phyloP scores from a whole-genome alignment of 2,329 filamentous ascomycete species.

The Chaetomium strumarium region DNA sequence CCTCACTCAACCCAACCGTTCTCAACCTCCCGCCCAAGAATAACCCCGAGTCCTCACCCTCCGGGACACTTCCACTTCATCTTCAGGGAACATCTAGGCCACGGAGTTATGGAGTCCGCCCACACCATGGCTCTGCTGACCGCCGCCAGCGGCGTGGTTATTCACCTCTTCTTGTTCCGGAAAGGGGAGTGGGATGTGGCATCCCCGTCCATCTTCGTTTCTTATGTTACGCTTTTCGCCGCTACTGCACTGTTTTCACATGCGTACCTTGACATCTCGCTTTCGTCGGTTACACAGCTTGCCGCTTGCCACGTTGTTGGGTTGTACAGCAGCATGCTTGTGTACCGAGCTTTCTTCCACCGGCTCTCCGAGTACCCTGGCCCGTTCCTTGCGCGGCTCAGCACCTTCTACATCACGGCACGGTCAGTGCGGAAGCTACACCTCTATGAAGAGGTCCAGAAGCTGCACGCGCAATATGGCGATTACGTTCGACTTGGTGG shows the following conservation, averaged over 20 bases:
- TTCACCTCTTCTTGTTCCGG: constrained; percentile 15
- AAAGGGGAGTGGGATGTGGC: constrained; percentile 17
- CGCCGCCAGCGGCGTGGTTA: constrained; percentile 6
- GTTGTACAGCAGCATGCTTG: constrained; percentile 21
- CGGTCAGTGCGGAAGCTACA: constrained; percentile 19
- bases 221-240: constrained; percentile 6
- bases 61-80: too few relatives aligned
- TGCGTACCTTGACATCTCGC: not conserved
- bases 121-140: not conserved
- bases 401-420: constrained; percentile 20
- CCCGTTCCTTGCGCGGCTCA: constrained; percentile 17
- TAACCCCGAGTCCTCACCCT: too few relatives aligned
- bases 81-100: too few relatives aligned
- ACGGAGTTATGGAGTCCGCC: too few relatives aligned
- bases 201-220: constrained; percentile 16
- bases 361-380: constrained; percentile 14
- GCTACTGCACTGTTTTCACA: not conserved
- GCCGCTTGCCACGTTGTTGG: constrained; percentile 9
- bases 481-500: constrained; percentile 23
- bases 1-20: too few relatives aligned
- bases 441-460: constrained; percentile 24
- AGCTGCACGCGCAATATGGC: constrained; percentile 20
- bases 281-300: not conserved
- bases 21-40: too few relatives aligned
- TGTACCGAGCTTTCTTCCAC: constrained; percentile 23